Conservation (phyloP, 805 yeast species). For the Yarrowia sp. region DNA sequence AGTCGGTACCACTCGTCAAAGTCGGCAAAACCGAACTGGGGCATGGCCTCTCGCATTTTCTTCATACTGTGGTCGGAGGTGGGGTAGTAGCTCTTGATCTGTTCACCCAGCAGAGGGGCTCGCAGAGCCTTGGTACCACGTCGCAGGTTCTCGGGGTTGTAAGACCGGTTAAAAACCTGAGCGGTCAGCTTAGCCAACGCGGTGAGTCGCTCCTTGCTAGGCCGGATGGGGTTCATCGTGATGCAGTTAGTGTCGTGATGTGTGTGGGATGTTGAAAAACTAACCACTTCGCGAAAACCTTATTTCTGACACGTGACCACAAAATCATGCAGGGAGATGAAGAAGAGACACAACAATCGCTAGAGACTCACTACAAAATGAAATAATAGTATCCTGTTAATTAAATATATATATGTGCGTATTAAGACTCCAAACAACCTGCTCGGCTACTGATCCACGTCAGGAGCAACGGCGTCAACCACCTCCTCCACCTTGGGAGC, state of each 20-base stretch:
- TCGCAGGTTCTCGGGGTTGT: constrained; percentile 38
- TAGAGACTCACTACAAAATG: no score
- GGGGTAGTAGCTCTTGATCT: constrained; percentile 38
- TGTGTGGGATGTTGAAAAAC: background rate
- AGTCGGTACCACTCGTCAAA: constrained; percentile 2
- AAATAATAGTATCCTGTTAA: constrained; percentile 10
- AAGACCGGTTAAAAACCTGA: constrained; percentile 37
- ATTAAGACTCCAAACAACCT: background rate
- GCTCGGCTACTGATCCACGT: background rate
- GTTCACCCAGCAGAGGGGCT: constrained; percentile 38
- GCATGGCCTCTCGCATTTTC: constrained; percentile 18
- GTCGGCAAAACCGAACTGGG: constrained; percentile 17
- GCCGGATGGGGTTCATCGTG: constrained; percentile 11
- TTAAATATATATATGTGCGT: background rate
- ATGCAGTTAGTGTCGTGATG: background rate
- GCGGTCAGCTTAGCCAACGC: constrained; percentile 36
- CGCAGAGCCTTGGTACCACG: constrained; percentile 40
- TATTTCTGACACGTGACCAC: constrained; percentile 4
- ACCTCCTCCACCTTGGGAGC: background rate
- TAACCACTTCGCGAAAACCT: background rate
- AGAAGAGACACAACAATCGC: background rate
- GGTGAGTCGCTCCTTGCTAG: constrained; percentile 31
- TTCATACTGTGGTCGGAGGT: constrained; percentile 10
- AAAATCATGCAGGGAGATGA: background rate
- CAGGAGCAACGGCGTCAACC: background rate